A percentile compares a stretch with the other conserved stretches of the same genome.
Conservation (phyloP, 2,329 filamentous ascomycete genomes). For the Venturia carpophila region DNA sequence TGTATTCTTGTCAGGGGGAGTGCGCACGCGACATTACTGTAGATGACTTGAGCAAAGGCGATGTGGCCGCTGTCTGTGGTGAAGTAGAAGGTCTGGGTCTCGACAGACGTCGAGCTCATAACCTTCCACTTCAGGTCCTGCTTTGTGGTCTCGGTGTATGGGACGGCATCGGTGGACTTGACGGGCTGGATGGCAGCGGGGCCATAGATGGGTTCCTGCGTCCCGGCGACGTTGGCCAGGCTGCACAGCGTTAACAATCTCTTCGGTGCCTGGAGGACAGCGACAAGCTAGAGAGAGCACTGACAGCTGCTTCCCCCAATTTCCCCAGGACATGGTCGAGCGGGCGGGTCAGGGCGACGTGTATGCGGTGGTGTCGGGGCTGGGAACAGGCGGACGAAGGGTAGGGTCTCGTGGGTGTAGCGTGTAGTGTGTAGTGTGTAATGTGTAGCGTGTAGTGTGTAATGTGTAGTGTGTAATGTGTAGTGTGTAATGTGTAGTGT, state of each 20-base stretch:
- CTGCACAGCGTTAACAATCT: slow-evolving; percentile 29
- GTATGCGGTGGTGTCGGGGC: neutral
- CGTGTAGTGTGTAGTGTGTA: too few relatives aligned
- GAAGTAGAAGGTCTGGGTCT: slow-evolving; percentile 93
- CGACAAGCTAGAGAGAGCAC: slow-evolving; percentile 29
- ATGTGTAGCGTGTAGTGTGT: too few relatives aligned
- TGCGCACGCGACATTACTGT: slow-evolving; percentile 66
- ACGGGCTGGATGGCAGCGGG: slow-evolving; percentile 80
- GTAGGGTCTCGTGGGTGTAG: too few relatives aligned
- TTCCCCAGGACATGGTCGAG: slow-evolving; percentile 52
- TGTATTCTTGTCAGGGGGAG: slow-evolving; percentile 20
- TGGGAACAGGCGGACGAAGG: neutral
- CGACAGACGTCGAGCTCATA: slow-evolving; percentile 78
- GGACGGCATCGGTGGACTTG: slow-evolving; percentile 66
- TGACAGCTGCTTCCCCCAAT: slow-evolving; percentile 90
- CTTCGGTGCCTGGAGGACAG: slow-evolving; percentile 18
- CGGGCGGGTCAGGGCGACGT: neutral
- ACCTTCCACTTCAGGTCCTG: slow-evolving; percentile 76
- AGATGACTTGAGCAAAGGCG: slow-evolving; percentile 83
- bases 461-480: too few relatives aligned
- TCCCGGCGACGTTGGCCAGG: slow-evolving; percentile 75
- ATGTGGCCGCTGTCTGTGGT: slow-evolving; percentile 68
- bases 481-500: too few relatives aligned
- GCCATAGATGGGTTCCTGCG: slow-evolving; percentile 93
- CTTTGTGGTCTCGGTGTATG: slow-evolving; percentile 71